A percentile compares a stretch with the other conserved stretches of the same genome.
Evolutionary conservation across 176 grass and related monocot species (phyloP).

Genomic region (maize (Zea mays)): DNA sequence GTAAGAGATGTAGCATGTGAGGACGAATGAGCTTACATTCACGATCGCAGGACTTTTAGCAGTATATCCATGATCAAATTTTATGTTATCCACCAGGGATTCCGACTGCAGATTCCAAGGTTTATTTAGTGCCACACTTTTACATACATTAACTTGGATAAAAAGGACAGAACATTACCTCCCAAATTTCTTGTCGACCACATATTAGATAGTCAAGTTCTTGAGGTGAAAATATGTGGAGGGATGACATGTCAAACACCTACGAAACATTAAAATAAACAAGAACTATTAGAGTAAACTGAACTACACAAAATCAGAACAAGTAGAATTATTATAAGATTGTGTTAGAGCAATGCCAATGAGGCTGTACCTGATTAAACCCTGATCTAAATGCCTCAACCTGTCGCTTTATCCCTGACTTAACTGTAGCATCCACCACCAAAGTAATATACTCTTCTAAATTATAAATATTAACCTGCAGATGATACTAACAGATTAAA

Average conservation of each 20-base stretch:
- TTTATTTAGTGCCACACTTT: not conserved
- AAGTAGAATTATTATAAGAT: constrained; percentile 8
- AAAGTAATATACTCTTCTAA: constrained; percentile 79
- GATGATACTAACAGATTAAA: constrained; percentile 7
- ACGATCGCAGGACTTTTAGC: constrained; percentile 72
- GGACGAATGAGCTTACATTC: constrained; percentile 50
- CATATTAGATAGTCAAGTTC: constrained; percentile 91
- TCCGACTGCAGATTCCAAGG: constrained; percentile 46
- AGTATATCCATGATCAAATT: constrained; percentile 94
- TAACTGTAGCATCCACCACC: constrained; percentile 79
- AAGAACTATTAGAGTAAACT: not conserved
- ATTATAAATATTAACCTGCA: constrained; percentile 75
- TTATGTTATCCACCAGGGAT: constrained; percentile 75
- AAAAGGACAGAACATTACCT: constrained; percentile 46
- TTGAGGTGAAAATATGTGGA: constrained; percentile 88
- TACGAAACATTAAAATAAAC: constrained; percentile 31
- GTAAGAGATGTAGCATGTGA: not conserved
- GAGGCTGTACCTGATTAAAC: constrained; percentile 69
- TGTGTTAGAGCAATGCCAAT: not conserved
- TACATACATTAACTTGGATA: constrained; percentile 13
- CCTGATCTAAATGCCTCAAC: constrained; percentile 87
- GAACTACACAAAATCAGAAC: not conserved
- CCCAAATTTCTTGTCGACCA: constrained; percentile 84
- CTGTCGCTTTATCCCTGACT: constrained; percentile 77
- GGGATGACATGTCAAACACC: constrained; percentile 80